Evolutionary conservation across 495 filamentous ascomycete genomes (phyloP).

Genomic region (Amphirosellinia nigrospora): DNA sequence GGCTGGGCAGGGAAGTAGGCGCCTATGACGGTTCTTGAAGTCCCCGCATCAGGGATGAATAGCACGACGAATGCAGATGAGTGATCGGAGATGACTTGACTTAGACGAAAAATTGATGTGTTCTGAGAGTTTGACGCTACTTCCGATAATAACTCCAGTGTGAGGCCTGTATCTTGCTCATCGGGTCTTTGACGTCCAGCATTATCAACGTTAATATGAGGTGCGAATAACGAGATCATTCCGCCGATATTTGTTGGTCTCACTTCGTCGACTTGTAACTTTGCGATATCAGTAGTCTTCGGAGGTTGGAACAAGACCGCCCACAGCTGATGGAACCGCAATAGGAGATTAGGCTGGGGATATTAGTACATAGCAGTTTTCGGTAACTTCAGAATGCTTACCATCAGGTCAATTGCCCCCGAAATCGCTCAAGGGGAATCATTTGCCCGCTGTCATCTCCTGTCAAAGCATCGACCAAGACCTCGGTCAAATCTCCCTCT

Average conservation of each 20-base stretch:
- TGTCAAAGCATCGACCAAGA: not conserved
- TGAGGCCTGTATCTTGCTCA: not conserved
- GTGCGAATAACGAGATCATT: conserved; percentile 4
- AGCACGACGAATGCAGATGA: not conserved
- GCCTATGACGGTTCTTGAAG: not conserved
- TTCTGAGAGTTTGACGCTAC: not conserved
- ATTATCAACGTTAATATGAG: not conserved
- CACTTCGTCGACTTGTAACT: not conserved
- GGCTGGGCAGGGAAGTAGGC: not conserved
- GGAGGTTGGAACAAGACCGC: conserved; percentile 15
- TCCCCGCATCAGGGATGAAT: not conserved
- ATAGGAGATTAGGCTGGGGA: not conserved
- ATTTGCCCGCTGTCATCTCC: not conserved
- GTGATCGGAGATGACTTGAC: not conserved
- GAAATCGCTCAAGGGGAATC: not conserved
- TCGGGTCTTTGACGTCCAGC: not conserved
- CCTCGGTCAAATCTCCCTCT: not conserved
- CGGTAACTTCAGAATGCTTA: not conserved
- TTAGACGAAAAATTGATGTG: not conserved
- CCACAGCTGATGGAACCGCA: conserved; percentile 13
- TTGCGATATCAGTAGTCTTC: not conserved
- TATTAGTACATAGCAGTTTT: not conserved
- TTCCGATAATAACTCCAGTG: not conserved
- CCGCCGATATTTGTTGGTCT: not conserved
- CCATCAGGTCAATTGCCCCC: not conserved